A percentile compares a stretch with the other conserved stretches of the same genome.
Evolutionary conservation across 768 basidiomycete species (phyloP).

Genomic region (Sporobolomyces phaffii): DNA sequence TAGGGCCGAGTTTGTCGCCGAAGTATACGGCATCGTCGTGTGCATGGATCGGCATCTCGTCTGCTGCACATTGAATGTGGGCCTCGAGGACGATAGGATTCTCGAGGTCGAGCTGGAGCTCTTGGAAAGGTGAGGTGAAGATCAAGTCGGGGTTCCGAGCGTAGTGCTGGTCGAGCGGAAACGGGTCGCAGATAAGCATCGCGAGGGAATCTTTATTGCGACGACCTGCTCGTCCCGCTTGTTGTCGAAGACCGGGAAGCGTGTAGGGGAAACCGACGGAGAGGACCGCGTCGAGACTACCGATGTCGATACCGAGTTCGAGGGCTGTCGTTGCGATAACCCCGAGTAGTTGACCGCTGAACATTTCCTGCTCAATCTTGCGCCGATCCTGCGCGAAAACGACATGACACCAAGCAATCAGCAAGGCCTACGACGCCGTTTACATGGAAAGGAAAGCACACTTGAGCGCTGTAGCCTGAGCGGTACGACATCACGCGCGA

Average conservation of each 20-base stretch:
- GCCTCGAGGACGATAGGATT: conserved; percentile 71
- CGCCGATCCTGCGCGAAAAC: conserved; percentile 60
- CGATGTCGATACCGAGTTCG: conserved; percentile 60
- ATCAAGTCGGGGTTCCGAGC: conserved; percentile 63
- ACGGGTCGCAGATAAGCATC: conserved; percentile 59
- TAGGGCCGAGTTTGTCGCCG: conserved; percentile 55
- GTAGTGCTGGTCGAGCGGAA: conserved; percentile 71
- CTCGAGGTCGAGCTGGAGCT: conserved; percentile 65
- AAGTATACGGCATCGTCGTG: conserved; percentile 65
- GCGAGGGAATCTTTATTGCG: conserved; percentile 71
- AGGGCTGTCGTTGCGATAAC: conserved; percentile 85
- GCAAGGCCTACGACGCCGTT: not conserved
- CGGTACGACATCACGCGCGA: conserved; percentile 73
- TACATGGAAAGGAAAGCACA: not conserved
- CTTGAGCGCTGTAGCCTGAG: conserved; percentile 70
- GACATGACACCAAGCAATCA: no score
- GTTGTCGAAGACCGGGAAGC: conserved; percentile 77
- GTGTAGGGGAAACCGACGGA: conserved; percentile 78
- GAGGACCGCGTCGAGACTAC: conserved; percentile 64
- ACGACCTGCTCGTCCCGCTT: conserved; percentile 80
- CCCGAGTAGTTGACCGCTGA: conserved; percentile 73
- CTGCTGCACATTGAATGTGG: conserved; percentile 78
- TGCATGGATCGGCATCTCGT: conserved; percentile 70
- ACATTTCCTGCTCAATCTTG: conserved; percentile 76
- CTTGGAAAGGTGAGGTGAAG: conserved; percentile 57